Evolutionary conservation across 2,329 filamentous ascomycete species (phyloP), one percentile per base, ranked within the genome.

Genomic region (Mollisiaceae sp.): DNA sequence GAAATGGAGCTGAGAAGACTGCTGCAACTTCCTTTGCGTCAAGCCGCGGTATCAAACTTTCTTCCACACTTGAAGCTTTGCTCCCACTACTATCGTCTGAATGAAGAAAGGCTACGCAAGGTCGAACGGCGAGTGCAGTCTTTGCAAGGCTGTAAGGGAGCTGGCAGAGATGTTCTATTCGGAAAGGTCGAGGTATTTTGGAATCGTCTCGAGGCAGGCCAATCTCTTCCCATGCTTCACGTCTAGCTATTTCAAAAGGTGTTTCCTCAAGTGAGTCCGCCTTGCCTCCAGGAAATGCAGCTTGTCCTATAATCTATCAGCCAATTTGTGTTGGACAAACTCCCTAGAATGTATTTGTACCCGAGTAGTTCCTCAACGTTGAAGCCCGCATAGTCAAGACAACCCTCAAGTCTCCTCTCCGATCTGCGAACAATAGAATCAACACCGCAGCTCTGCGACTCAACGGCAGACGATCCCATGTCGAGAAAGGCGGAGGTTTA

Each of bases 201-300:
- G 77, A 73, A 74, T 93, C 87, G 71, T 88, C 83, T 74, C 89
- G 83, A 1, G 94, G 92, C 2, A 98, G 87, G 1, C 94, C 94
- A 70, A 98, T 97, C 77, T 98, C 94, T 77, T 98, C 94, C 77
- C 86, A 91, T 0, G 94, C 94, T 82, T 98, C 94, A 69, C 94
- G 88, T 24, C 94, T 88, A 9, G 94, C 93, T 60, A 94, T 96
- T 74, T 94, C 86, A 86, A 86, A 89, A 11, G 87, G 83, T n/a
- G 85, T 86, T 73, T 90, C 86, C 35, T 82, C 78, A 2, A 80
- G 69, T 2, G 77, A 80, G 71, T 90, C 87, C 55, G 84, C 89
- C 79, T 88, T 91, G 71, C 92, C 94, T 60, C 93, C 93, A 0
- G 93, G 93, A 62, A 97, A 87, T 39, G 93, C 93, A 24, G 92